Evolutionary conservation across 345 rosid species (phyloP), one percentile per base, ranked within the genome.

Genomic region (Heritiera fomes): DNA sequence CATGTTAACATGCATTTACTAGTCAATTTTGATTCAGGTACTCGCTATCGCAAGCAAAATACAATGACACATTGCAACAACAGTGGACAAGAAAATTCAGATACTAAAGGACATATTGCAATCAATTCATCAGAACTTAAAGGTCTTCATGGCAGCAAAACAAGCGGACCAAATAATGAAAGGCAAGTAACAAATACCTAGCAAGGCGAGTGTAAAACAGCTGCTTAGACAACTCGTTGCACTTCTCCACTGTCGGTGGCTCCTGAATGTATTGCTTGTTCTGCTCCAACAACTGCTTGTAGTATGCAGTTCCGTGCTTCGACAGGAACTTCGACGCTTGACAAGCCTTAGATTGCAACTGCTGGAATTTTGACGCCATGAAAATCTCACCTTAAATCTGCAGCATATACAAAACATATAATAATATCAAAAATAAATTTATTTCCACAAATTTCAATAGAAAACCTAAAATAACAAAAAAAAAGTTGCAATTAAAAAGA

Each of bases 181-280:
- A 70, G 58, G 6, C 59, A 23, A 50, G 6, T 14, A 15, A 53
- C 30, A 52, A 52, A 15, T 71, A 94, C 98, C 98, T 91, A 40
- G 97, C 98, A 62, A 94, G 97, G 77, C 96, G 96, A 66, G 97
- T 92, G 89, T 92, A 91, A 53, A 94, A 77, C 80, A 94, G 85
- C 81, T 92, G 97, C 82, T 94, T 94, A n/a, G 96, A 78, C 87
- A 92, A 80, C 71, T 81, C 84, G 80, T 87, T 83, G 85, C 97
- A 94, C 77, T 88, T 94, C 88, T 94, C 94, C 56, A 86, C 86
- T 0, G 94, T 90, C 8, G 98, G 88, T 62, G 98, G 98, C 83
- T 92, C 89, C 87, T 92, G 96, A 75, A 92, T 86, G 82, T 89
- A 90, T 50, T 91, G 88, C 81, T 88, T 91, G 88, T 94, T 94